phyloP scores from a whole-genome alignment of 805 yeast genomes.

The Pachysolen tannophilus region DNA sequence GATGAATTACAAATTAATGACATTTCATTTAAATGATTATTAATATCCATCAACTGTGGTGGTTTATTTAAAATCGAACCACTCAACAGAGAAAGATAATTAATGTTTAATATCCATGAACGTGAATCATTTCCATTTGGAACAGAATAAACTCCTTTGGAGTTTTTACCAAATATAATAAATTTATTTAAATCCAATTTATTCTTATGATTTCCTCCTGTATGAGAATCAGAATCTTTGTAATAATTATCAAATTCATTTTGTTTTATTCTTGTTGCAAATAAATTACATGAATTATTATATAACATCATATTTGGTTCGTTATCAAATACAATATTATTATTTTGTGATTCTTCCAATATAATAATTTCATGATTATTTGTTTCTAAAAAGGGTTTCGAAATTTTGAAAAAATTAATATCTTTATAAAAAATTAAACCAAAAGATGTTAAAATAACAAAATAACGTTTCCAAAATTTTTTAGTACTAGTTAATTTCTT shows the following conservation, averaged over 20 bases:
- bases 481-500: constrained; percentile 18
- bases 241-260: background rate
- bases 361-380: constrained; percentile 15
- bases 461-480: constrained; percentile 37
- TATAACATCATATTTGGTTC: constrained; percentile 1
- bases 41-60: constrained; percentile 16
- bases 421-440: constrained; percentile 40
- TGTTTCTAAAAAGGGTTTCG: constrained; percentile 13
- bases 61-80: constrained; percentile 19
- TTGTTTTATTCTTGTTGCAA: constrained; percentile 3
- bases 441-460: constrained; percentile 40
- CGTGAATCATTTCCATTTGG: constrained; percentile 34
- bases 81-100: constrained; percentile 40
- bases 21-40: constrained; percentile 22
- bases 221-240: background rate
- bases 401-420: constrained; percentile 24
- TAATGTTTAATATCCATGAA: constrained; percentile 55
- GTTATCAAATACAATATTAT: constrained; percentile 8
- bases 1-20: constrained; percentile 17
- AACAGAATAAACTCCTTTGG: constrained; percentile 34
- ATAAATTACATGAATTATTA: constrained; percentile 8
- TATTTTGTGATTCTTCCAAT: constrained; percentile 17
- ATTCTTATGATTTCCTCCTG: background rate
- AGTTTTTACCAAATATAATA: constrained; percentile 31
- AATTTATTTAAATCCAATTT: constrained; percentile 19